phyloP scores from a whole-genome alignment of 140 eudicot genomes.

The Ambrosia hybrid region DNA sequence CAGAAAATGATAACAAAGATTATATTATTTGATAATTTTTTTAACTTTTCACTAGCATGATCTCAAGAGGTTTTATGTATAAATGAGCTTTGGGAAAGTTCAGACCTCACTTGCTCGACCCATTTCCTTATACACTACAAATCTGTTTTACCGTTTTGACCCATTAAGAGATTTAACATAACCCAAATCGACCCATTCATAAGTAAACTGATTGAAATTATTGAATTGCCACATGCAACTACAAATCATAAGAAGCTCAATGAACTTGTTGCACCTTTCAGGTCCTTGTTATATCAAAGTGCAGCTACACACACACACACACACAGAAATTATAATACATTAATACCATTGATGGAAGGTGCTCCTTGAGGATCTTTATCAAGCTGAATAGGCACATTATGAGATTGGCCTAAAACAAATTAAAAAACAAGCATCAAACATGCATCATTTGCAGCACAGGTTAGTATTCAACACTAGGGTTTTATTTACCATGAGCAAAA shows the following conservation, averaged over 20 bases:
- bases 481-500: constrained; percentile 29
- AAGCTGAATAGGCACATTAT: constrained; percentile 25
- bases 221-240: neutral
- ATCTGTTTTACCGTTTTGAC: neutral
- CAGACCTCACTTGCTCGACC: neutral
- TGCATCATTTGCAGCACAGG: constrained; percentile 21
- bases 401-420: constrained; percentile 40
- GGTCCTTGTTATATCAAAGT: constrained; percentile 8
- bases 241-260: constrained; percentile 24
- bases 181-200: neutral
- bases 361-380: constrained; percentile 29
- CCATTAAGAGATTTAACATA: neutral
- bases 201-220: neutral
- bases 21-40: neutral
- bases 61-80: neutral
- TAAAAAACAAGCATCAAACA: constrained; percentile 29
- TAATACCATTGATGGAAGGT: constrained; percentile 35
- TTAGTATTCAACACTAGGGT: neutral
- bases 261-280: constrained; percentile 8
- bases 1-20: neutral
- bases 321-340: neutral
- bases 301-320: neutral
- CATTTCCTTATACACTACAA: neutral
- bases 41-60: neutral
- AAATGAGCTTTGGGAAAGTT: neutral